Evolutionary conservation across 495 filamentous ascomycete genomes (phyloP).

Genomic region (Neurospora hispaniola): DNA sequence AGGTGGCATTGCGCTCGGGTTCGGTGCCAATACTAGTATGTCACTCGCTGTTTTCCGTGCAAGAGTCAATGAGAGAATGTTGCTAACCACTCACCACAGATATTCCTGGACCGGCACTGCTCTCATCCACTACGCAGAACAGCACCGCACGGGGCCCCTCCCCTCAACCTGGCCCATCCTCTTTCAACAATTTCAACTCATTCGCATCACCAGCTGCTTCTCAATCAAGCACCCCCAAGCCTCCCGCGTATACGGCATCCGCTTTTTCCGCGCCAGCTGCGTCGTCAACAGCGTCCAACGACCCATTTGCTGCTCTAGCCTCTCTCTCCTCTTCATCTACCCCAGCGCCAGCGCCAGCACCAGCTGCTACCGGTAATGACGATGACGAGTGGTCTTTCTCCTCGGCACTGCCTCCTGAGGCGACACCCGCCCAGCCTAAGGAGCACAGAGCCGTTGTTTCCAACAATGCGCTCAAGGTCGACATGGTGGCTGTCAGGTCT

Average conservation of each 20-base stretch:
- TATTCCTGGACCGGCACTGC: slow-evolving; percentile 42
- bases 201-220: slow-evolving; percentile 34
- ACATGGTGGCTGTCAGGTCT: slow-evolving; percentile 36
- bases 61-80: neutral
- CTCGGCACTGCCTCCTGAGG: slow-evolving; percentile 67
- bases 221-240: slow-evolving; percentile 40
- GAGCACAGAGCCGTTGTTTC: slow-evolving; percentile 38
- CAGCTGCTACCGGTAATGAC: slow-evolving; percentile 35
- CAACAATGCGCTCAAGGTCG: slow-evolving; percentile 40
- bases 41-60: neutral
- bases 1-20: slow-evolving; percentile 80
- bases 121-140: slow-evolving; percentile 52
- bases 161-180: slow-evolving; percentile 23
- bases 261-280: slow-evolving; percentile 29
- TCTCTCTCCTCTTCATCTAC: slow-evolving; percentile 35
- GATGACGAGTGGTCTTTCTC: slow-evolving; percentile 93
- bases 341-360: slow-evolving; percentile 20
- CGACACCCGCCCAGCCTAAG: slow-evolving; percentile 24
- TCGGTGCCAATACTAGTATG: slow-evolving; percentile 57
- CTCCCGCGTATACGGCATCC: slow-evolving; percentile 19
- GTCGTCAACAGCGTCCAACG: slow-evolving; percentile 31
- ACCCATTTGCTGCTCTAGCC: slow-evolving; percentile 64
- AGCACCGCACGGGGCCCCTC: slow-evolving; percentile 38
- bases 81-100: neutral
- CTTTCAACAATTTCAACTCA: slow-evolving; percentile 54